phyloP scores from a whole-genome alignment of 257 asterid genomes.

The Gentiana straminea region DNA sequence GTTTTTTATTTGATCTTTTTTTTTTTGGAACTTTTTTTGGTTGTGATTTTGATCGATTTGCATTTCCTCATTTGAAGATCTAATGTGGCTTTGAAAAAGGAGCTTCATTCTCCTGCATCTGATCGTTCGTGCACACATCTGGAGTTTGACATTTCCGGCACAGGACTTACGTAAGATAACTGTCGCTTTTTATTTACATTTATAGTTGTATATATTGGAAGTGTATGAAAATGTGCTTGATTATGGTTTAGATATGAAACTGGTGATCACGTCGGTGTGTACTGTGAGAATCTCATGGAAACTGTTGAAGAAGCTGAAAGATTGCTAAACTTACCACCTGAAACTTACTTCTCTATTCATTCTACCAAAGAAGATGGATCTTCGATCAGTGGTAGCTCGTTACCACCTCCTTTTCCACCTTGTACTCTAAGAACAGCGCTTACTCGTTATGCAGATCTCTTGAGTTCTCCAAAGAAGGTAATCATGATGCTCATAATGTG shows the following conservation, averaged over 20 bases:
- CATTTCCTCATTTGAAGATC: constrained; percentile 31
- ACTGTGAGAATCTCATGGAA: constrained; percentile 75
- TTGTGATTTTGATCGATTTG: constrained; percentile 11
- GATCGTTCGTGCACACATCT: constrained; percentile 97
- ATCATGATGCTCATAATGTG: no score
- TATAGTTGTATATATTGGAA: no score
- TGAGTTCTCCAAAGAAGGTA: constrained; percentile 89
- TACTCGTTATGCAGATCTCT: constrained; percentile 75
- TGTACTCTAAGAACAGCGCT: constrained; percentile 88
- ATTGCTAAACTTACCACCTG: constrained; percentile 57
- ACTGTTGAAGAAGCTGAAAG: constrained; percentile 88
- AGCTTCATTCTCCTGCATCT: constrained; percentile 86
- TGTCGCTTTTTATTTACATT: constrained; percentile 1
- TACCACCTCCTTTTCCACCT: constrained; percentile 87
- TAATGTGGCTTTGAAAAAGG: constrained; percentile 76
- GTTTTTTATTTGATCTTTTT: neutral
- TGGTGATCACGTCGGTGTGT: constrained; percentile 98
- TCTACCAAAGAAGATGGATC: constrained; percentile 80
- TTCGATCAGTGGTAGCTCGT: constrained; percentile 48
- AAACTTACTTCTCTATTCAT: constrained; percentile 76
- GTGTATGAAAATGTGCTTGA: neutral
- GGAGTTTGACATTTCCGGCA: constrained; percentile 92
- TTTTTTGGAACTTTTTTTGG: neutral
- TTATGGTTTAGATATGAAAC: constrained; percentile 63
- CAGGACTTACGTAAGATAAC: constrained; percentile 64